These are phyloP conservation scores for Polytrichum formosum DNA, from an alignment of 225 moss, liverwort and hornwort species.

Conservation along the genomic window DNA sequence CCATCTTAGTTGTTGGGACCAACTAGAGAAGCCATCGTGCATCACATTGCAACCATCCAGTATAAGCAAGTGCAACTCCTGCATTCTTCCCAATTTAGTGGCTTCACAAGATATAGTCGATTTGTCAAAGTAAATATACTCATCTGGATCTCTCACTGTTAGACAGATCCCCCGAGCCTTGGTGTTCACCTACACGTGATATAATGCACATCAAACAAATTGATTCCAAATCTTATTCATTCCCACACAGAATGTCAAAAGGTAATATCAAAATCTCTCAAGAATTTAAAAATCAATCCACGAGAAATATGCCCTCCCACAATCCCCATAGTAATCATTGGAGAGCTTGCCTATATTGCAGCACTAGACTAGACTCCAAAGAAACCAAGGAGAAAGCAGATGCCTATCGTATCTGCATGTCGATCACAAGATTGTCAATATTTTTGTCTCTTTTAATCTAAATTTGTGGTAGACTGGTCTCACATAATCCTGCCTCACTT, in stretches of 20 bases:
- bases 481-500: not conserved
- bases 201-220: not conserved
- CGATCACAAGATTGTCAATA: not conserved
- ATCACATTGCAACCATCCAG: slow-evolving; percentile 9
- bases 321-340: too few species aligned
- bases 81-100: slow-evolving; percentile 8
- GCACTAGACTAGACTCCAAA: too few species aligned
- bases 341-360: too few species aligned
- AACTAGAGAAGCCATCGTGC: slow-evolving; percentile 2
- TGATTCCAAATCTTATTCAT: not conserved
- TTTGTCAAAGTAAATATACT: too few species aligned
- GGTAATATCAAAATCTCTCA: not conserved
- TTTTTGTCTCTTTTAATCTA: not conserved
- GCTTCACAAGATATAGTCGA: not conserved
- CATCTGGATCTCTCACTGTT: not conserved
- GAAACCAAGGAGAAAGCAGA: too few species aligned
- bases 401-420: not conserved
- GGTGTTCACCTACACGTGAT: not conserved
- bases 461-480: not conserved
- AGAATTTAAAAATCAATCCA: too few species aligned
- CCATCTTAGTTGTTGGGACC: slow-evolving; percentile 11
- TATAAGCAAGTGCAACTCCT: slow-evolving; percentile 13
- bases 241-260: not conserved
- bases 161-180: not conserved
- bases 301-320: too few species aligned